Conservation (phyloP, 805 yeast species). For the Suhomyces xylopsoci region DNA sequence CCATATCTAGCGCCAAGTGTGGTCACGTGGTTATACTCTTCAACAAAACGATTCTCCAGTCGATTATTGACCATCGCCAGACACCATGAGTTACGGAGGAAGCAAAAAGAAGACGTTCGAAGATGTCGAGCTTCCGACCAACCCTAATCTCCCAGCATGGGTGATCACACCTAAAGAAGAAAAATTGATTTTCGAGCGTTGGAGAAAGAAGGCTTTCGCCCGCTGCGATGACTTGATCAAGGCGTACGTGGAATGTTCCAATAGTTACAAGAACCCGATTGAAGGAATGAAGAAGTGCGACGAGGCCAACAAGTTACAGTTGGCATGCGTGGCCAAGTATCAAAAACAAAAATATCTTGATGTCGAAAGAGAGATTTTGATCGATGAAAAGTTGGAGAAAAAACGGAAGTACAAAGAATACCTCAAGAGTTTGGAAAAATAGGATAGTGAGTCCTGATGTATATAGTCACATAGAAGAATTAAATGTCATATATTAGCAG, state of each 20-base stretch:
- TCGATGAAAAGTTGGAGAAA: constrained; percentile 51
- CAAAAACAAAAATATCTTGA: constrained; percentile 67
- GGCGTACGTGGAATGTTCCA: constrained; percentile 66
- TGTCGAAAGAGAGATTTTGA: constrained; percentile 61
- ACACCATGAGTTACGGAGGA: constrained; percentile 22
- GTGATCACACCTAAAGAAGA: constrained; percentile 75
- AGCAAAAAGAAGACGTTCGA: constrained; percentile 31
- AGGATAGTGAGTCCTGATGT: neutral
- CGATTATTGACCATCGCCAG: neutral
- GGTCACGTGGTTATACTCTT: neutral
- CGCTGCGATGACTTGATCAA: constrained; percentile 68
- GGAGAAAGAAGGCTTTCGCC: constrained; percentile 65
- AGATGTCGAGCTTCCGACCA: constrained; percentile 36
- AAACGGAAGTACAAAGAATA: constrained; percentile 19
- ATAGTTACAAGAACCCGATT: constrained; percentile 51
- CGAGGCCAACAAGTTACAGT: constrained; percentile 53
- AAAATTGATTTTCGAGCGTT: constrained; percentile 63
- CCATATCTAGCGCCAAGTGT: neutral
- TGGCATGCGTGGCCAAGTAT: constrained; percentile 58
- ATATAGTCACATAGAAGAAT: neutral
- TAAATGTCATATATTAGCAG: neutral
- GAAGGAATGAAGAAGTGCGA: constrained; percentile 68
- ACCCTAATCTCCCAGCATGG: constrained; percentile 66
- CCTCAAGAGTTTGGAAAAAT: constrained; percentile 1
- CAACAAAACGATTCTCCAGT: neutral